A percentile compares a stretch with the other conserved stretches of the same genome.
Evolutionary conservation across 306 rosid species (phyloP).

Genomic region (Prunus mume): DNA sequence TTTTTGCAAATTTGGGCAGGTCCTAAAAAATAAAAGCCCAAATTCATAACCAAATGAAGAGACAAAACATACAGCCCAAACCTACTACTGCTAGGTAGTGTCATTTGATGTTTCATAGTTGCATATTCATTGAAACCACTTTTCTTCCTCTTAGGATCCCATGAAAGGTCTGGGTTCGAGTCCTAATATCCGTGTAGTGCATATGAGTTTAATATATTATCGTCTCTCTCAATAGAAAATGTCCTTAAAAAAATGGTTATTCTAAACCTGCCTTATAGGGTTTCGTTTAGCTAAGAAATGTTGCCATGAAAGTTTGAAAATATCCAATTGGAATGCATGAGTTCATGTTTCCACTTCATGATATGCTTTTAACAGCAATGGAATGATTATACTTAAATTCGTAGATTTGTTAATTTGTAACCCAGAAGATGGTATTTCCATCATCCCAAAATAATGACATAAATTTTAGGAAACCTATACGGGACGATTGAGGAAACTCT

Average conservation of each 20-base stretch:
- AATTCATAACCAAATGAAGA: not conserved
- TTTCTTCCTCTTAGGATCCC: no score
- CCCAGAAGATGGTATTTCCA: not conserved
- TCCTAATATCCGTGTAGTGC: no score
- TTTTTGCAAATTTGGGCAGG: not conserved
- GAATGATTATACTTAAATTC: not conserved
- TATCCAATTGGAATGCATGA: not conserved
- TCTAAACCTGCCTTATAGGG: not conserved
- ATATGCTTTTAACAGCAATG: not conserved
- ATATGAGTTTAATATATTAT: no score
- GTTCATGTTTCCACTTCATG: not conserved
- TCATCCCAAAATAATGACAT: not conserved
- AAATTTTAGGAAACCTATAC: not conserved
- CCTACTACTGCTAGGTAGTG: not conserved
- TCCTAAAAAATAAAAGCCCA: not conserved
- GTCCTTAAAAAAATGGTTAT: not conserved
- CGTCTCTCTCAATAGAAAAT: fast-evolving
- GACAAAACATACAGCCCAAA: not conserved
- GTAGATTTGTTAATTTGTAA: not conserved
- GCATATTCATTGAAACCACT: no score
- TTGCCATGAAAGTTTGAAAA: not conserved
- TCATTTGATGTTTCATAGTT: no score
- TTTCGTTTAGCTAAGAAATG: not conserved
- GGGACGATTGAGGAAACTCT: not conserved
- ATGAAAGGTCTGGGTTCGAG: no score